Evolutionary conservation across 352 stramenopile species (phyloP).

Genomic region (Pythium pyrilobum): DNA sequence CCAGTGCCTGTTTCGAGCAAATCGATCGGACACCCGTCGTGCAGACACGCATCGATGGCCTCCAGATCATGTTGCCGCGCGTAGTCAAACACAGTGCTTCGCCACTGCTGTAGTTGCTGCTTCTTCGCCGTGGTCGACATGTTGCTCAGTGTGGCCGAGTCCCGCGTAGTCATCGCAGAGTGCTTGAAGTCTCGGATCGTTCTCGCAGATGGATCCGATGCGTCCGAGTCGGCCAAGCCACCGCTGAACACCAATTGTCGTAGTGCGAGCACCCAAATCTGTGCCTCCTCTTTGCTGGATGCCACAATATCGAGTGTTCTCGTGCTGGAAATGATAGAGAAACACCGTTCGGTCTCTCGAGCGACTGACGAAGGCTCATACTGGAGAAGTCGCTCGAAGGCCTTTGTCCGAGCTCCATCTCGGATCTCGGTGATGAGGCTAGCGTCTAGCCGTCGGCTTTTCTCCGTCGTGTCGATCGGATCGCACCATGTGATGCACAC

Average conservation of each 20-base stretch:
- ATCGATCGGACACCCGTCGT: conserved; percentile 71
- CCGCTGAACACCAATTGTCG: conserved; percentile 32
- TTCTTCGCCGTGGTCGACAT: conserved; percentile 26
- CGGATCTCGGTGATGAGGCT: conserved; percentile 48
- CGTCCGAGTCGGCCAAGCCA: not conserved
- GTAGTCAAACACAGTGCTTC: conserved; percentile 52
- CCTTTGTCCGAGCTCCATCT: conserved; percentile 48
- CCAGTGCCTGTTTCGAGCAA: conserved; percentile 62
- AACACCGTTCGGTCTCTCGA: conserved; percentile 47
- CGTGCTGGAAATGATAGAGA: conserved; percentile 57
- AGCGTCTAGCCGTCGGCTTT: conserved; percentile 39
- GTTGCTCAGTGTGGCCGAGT: not conserved
- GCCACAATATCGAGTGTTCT: conserved; percentile 72
- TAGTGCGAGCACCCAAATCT: conserved; percentile 50
- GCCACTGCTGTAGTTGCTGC: conserved; percentile 44
- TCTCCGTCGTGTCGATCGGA: conserved; percentile 39
- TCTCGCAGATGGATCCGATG: conserved; percentile 19
- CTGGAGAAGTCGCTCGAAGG: conserved; percentile 48
- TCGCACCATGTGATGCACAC: conserved; percentile 68
- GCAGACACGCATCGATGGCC: conserved; percentile 40
- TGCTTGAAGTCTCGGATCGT: conserved; percentile 46
- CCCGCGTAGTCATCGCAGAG: conserved; percentile 32
- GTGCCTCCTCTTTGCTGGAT: conserved; percentile 73
- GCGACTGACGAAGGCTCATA: conserved; percentile 34
- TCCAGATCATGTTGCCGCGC: conserved; percentile 36